Evolutionary conservation across 306 rosid species (phyloP).

Genomic region (Carpinus viminea): DNA sequence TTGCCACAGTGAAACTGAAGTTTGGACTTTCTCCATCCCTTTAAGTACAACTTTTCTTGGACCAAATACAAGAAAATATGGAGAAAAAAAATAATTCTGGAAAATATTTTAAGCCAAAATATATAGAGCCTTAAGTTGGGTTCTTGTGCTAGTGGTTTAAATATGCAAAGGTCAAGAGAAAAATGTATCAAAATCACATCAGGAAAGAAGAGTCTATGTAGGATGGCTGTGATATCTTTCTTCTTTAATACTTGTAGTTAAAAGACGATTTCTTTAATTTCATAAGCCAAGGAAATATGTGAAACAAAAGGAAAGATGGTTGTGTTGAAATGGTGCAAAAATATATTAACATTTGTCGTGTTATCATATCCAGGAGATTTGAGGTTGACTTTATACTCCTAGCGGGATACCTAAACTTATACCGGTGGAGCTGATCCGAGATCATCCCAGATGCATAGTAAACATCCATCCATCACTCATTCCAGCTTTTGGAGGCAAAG

Average conservation of each 20-base stretch:
- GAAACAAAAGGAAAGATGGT: neutral
- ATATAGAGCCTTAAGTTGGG: neutral
- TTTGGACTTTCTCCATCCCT: too few relatives aligned
- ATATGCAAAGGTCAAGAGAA: too few relatives aligned
- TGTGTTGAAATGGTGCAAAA: neutral
- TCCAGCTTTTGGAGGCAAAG: constrained; percentile 98
- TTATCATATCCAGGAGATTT: constrained; percentile 44
- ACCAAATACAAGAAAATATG: too few relatives aligned
- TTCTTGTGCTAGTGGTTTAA: constrained; percentile 4
- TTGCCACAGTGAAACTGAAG: too few relatives aligned
- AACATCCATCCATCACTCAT: constrained; percentile 94
- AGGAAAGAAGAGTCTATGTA: neutral
- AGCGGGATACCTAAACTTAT: constrained; percentile 87
- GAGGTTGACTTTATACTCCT: constrained; percentile 81
- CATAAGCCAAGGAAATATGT: too few relatives aligned
- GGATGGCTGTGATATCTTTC: neutral
- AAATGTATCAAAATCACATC: too few relatives aligned
- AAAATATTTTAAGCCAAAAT: too few relatives aligned
- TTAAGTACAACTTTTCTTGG: too few relatives aligned
- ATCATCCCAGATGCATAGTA: constrained; percentile 61
- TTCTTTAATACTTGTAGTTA: neutral
- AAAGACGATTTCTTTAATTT: too few relatives aligned
- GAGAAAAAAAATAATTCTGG: too few relatives aligned
- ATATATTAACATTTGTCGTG: neutral
- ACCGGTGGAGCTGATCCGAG: constrained; percentile 71